Conservation (phyloP, 2,329 filamentous ascomycete species). For the Nectriaceae sp. region DNA sequence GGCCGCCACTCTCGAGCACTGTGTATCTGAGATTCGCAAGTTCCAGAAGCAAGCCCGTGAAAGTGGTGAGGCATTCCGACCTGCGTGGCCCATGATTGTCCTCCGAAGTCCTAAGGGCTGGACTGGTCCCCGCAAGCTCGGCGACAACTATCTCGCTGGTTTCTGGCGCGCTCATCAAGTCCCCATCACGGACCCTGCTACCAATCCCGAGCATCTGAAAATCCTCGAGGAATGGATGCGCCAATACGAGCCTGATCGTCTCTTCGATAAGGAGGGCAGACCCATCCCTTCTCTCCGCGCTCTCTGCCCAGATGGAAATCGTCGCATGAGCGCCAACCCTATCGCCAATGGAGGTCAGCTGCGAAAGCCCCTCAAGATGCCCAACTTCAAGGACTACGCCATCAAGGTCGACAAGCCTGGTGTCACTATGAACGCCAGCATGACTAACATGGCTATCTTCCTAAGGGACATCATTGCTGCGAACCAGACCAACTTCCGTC, state of each 20-base stretch:
- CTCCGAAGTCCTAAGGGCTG: slow-evolving; percentile 79
- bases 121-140: slow-evolving; percentile 73
- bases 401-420: slow-evolving; percentile 64
- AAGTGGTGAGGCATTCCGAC: slow-evolving; percentile 68
- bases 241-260: slow-evolving; percentile 71
- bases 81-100: slow-evolving; percentile 78
- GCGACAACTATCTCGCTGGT: slow-evolving; percentile 71
- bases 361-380: slow-evolving; percentile 67
- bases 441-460: slow-evolving; percentile 69
- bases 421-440: slow-evolving; percentile 58
- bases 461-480: slow-evolving; percentile 66
- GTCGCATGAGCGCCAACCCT: slow-evolving; percentile 77
- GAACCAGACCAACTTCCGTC: slow-evolving; percentile 70
- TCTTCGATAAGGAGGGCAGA: slow-evolving; percentile 66
- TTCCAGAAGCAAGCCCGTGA: slow-evolving; percentile 73
- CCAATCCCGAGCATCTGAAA: slow-evolving; percentile 66
- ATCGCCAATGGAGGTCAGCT: slow-evolving; percentile 72
- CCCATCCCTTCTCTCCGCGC: slow-evolving; percentile 63
- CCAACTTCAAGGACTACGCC: slow-evolving; percentile 69
- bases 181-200: slow-evolving; percentile 69
- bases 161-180: slow-evolving; percentile 81
- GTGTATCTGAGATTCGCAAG: slow-evolving; percentile 67
- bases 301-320: slow-evolving; percentile 64
- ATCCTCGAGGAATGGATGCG: slow-evolving; percentile 76
- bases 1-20: slow-evolving; percentile 74